Base-by-base conservation (phyloP, 257 asterid species). In the Fraxinus pennsylvanica region DNA sequence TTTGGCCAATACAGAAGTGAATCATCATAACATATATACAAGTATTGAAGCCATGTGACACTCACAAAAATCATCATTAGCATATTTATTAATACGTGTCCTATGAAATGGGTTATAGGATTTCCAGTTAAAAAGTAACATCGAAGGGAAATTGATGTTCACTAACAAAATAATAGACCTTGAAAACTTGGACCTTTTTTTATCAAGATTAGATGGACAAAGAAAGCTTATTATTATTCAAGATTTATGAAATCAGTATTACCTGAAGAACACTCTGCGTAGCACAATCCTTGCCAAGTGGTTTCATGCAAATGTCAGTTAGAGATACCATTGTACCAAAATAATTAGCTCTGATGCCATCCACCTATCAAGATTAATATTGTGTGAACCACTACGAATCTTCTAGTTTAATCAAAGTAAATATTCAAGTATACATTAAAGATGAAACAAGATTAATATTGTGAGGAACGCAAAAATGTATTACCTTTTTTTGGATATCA, bases 231-330 rank as follows among this genome's bases (percentile, higher is more conserved):
- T 52, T 71, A 71, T 32, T 74, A 4, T 27, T 68, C 35, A 7
- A 14, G 66, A 57, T 65, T 41, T 33, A 9, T 6, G 29, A 54
- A 71, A 57, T 71, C 59, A 63, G 63, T 25, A 70, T 22, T 82
- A 93, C 99, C 98, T 93, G 99, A 85, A 96, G 96, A 84, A 96
- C 87, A 78, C 96, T 96, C 88, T 96, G 99, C 63, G 98, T 93
- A 71, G 97, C 99, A 83, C 99, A 96, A 81, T 91, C 99, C 68
- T 83, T 86, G 78, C 99, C 98, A 41, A 96, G 98, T 69, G 99
- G 99, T 90, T 93, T 96, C 97, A 96, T 72, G 93, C 99, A 96
- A 82, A 95, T 93, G 85, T 95, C 99, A 47, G 92, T 82, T 78
- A 95, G 86, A 79, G 97, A 87, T 77, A 95, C 92, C 91, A 83